Percentiles rank a stretch among this genome's conserved stretches.
Evolutionary conservation across 106 monocot genomes (phyloP).

Genomic region (Iris macrosiphon): DNA sequence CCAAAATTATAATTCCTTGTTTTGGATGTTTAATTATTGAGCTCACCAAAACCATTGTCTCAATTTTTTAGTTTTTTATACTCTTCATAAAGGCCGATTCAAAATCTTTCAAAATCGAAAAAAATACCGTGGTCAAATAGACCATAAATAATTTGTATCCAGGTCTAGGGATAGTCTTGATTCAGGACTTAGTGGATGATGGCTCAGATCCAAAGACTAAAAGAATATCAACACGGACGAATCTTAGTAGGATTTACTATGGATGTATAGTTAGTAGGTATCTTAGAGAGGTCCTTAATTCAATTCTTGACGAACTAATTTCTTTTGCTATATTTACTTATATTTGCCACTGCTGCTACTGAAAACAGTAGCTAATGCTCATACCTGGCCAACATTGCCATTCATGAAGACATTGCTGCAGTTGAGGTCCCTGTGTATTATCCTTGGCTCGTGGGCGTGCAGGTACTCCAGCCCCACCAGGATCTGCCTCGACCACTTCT

Average conservation of each 20-base stretch:
- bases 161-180: too few species aligned
- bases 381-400: constrained; percentile 66
- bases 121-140: too few species aligned
- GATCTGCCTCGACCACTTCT: constrained; percentile 85
- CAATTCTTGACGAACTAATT: background rate
- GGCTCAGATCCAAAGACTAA: background rate
- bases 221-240: background rate
- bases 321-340: too few species aligned
- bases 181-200: too few species aligned
- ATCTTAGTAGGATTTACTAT: background rate
- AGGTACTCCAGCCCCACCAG: constrained; percentile 66
- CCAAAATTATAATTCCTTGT: too few species aligned
- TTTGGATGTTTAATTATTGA: too few species aligned
- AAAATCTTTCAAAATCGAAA: too few species aligned
- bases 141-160: too few species aligned
- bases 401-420: constrained; percentile 94
- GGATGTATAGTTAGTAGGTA: background rate
- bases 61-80: too few species aligned
- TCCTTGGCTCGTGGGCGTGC: constrained; percentile 73
- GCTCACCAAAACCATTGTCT: too few species aligned
- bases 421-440: constrained; percentile 90
- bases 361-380: background rate
- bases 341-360: too few species aligned
- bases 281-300: background rate
- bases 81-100: too few species aligned